phyloP scores from a whole-genome alignment of 1,284 basidiomycete genomes.

The Microbotryum saponariae region DNA sequence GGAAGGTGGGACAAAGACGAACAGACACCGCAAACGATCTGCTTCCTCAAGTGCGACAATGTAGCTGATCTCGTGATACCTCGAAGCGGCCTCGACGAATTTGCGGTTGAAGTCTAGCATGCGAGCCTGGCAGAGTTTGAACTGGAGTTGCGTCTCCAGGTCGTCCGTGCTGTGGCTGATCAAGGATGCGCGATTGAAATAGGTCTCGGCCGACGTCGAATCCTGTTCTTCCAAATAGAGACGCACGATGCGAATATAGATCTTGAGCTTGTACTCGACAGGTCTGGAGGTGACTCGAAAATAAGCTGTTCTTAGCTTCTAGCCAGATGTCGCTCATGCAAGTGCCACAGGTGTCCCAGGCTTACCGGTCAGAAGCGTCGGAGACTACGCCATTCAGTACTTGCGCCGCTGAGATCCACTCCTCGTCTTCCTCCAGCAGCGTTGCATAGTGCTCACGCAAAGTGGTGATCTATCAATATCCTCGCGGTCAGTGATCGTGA shows the following conservation, averaged over 20 bases:
- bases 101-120: slow-evolving; percentile 84
- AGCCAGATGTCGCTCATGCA: too few relatives aligned
- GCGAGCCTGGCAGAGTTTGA: slow-evolving; percentile 54
- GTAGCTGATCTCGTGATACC: slow-evolving; percentile 79
- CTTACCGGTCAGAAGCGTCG: too few relatives aligned
- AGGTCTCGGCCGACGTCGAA: slow-evolving; percentile 86
- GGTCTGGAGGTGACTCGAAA: neutral
- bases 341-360: too few relatives aligned
- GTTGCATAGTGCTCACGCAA: slow-evolving; percentile 80
- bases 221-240: slow-evolving; percentile 93
- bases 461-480: slow-evolving; percentile 58
- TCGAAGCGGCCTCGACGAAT: slow-evolving; percentile 88
- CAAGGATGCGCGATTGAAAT: slow-evolving; percentile 89
- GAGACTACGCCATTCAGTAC: slow-evolving; percentile 60
- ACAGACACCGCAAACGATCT: slow-evolving; percentile 79
- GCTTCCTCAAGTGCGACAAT: slow-evolving; percentile 63
- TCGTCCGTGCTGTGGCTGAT: slow-evolving; percentile 70
- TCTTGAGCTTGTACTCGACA: slow-evolving; percentile 76
- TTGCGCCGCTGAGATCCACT: slow-evolving; percentile 84
- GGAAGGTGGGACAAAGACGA: slow-evolving; percentile 19
- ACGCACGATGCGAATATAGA: slow-evolving; percentile 90
- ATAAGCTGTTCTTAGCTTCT: too few relatives aligned
- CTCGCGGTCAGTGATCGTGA: neutral
- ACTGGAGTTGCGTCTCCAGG: slow-evolving; percentile 56
- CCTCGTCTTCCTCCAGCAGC: slow-evolving; percentile 79